Evolutionary conservation across 2,329 filamentous ascomycete species (phyloP), one percentile per base, ranked within the genome.

Genomic region (Passalora sequoiae): DNA sequence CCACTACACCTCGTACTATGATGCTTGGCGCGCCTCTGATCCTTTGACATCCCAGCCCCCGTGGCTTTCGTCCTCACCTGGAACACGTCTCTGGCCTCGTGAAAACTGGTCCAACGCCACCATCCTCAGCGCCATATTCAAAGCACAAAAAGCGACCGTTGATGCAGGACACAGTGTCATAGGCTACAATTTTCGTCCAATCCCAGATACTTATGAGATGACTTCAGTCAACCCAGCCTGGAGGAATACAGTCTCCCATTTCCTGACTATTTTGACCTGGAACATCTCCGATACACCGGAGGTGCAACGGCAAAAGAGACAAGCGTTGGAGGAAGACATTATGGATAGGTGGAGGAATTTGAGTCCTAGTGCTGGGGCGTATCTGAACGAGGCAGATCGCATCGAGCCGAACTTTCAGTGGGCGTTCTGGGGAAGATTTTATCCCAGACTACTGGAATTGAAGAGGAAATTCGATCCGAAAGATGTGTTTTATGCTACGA

Each of bases 201-300:
- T 13, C n/a, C 28, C 28, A 12, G 28, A 9, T 4, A 15, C 6
- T 13, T 6, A n/a, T 5, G n/a, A 30, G 16, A 4, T 6, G 6
- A 30, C 42, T 15, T 42, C 52, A 9, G 42, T 55, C 17, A 55
- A 48, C 3, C 52, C 52, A 1, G 46, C 52, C 3, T 55, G 50
- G 52, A 43, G 49, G 12, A 15, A 16, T 4, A 31, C 44, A 2
- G 28, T 32, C 20, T 55, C 50, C 47, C 52, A 55, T 27, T 12
- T 24, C 15, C 33, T 13, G 36, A 30, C 28, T 2, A 30, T 30
- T 15, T 15, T 12, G n/a, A 13, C 16, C 28, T 30, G 28, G 28
- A 13, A 12, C 28, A 30, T 13, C 28, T 30, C 28, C 28, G 28
- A 30, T 13, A 7, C 28, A 6, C 28, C 28, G 16, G 28, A 3